Conservation (phyloP, 257 asterid species). For the Fraxinus excelsior region DNA sequence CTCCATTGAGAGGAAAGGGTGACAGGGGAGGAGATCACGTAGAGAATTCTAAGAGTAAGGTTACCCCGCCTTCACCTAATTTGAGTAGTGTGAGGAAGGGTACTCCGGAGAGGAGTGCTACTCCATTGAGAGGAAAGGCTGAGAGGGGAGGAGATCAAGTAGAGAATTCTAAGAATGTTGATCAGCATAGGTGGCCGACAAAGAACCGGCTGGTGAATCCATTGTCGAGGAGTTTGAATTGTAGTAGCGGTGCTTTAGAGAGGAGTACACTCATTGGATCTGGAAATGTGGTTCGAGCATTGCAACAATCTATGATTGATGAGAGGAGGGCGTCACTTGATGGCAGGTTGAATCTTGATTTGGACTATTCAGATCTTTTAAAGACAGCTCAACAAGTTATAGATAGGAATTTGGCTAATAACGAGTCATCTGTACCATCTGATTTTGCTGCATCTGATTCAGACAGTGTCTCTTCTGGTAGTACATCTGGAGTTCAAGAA, state of each 20-base stretch:
- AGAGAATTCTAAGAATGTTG: constrained; percentile 63
- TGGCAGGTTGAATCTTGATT: constrained; percentile 68
- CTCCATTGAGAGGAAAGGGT: constrained; percentile 61
- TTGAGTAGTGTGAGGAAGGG: too few species aligned
- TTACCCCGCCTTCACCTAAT: too few species aligned
- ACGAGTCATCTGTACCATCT: constrained; percentile 50
- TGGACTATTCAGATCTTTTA: constrained; percentile 52
- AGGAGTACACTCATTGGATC: constrained; percentile 64
- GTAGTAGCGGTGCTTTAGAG: constrained; percentile 44
- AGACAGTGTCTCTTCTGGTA: constrained; percentile 94
- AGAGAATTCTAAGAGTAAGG: constrained; percentile 53
- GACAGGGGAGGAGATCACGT: constrained; percentile 72
- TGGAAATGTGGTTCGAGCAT: constrained; percentile 42
- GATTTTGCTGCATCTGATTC: constrained; percentile 82
- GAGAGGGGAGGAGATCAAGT: constrained; percentile 72
- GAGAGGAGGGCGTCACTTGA: constrained; percentile 74
- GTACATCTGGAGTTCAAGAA: constrained; percentile 82
- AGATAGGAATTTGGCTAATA: constrained; percentile 48
- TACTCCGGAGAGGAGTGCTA: constrained; percentile 38
- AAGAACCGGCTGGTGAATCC: constrained; percentile 54
- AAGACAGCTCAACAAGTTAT: constrained; percentile 30
- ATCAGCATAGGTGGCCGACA: constrained; percentile 90
- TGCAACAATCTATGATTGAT: constrained; percentile 68
- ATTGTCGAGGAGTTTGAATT: constrained; percentile 69
- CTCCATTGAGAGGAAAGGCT: constrained; percentile 61